A percentile compares a stretch with the other conserved stretches of the same genome.
These are phyloP conservation scores for Phytophthora crassamura DNA, from an alignment of 352 stramenopile genomes.

Conservation along the genomic window DNA sequence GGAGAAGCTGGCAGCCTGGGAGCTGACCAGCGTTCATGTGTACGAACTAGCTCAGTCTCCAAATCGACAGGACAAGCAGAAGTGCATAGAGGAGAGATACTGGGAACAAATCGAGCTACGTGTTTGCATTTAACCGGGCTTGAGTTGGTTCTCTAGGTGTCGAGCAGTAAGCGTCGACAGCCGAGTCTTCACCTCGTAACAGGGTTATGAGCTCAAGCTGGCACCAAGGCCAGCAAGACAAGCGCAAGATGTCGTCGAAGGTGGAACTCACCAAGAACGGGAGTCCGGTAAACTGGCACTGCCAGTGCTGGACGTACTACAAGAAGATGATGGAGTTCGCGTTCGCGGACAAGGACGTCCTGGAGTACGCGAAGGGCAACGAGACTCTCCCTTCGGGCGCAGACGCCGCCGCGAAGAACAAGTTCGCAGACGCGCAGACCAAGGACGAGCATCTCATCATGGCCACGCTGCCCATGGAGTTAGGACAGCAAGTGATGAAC, in stretches of 20 bases:
- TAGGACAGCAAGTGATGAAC: slow-evolving; percentile 12
- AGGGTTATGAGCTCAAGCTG: slow-evolving; percentile 17
- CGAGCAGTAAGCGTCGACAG: too few species aligned
- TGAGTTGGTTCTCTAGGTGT: too few species aligned
- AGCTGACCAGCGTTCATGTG: too few species aligned
- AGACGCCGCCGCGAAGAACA: slow-evolving; percentile 4
- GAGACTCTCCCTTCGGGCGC: not conserved
- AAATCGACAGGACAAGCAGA: too few species aligned
- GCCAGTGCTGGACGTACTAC: slow-evolving; percentile 20
- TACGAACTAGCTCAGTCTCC: accelerated
- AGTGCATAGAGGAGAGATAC: too few species aligned
- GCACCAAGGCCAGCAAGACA: slow-evolving; percentile 4
- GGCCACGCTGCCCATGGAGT: slow-evolving; percentile 11
- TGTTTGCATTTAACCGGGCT: too few species aligned
- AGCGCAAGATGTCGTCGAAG: slow-evolving; percentile 14
- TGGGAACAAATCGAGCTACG: too few species aligned
- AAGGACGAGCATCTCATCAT: too few species aligned
- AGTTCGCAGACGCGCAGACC: slow-evolving; percentile 4
- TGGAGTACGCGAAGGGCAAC: not conserved
- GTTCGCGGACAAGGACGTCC: slow-evolving; percentile 3
- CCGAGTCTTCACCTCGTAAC: not conserved
- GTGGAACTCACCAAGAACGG: slow-evolving; percentile 25
- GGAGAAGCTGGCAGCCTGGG: too few species aligned
- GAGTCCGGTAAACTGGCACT: slow-evolving; percentile 9
- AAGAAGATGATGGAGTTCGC: slow-evolving; percentile 18